These are phyloP conservation scores for Phyllosticta ampelicida DNA, from an alignment of 2,329 filamentous ascomycete species.

Conservation along the genomic window DNA sequence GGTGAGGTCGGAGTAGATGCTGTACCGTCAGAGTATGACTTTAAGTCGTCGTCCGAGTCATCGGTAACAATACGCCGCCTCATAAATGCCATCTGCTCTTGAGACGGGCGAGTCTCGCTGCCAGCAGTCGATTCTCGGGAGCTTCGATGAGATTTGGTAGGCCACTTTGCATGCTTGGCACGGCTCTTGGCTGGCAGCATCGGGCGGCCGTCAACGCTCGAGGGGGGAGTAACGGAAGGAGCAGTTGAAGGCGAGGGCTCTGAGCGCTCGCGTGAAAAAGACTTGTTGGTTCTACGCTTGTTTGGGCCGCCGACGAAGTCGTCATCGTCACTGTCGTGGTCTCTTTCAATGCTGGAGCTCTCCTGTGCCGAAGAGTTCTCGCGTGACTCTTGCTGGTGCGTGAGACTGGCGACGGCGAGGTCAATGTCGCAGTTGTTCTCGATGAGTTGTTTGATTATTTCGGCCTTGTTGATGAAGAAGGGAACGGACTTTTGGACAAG, in stretches of 20 bases:
- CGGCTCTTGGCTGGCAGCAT: conserved; percentile 4
- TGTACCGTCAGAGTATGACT: neutral
- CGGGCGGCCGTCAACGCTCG: neutral
- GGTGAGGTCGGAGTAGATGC: conserved; percentile 1
- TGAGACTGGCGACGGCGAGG: conserved; percentile 40
- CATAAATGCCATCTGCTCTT: neutral
- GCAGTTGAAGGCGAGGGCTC: neutral
- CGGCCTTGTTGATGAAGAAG: conserved; percentile 38
- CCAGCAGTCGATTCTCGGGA: neutral
- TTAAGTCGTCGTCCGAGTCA: conserved; percentile 3
- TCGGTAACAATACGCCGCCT: neutral
- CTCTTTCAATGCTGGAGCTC: conserved; percentile 40
- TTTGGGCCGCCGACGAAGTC: conserved; percentile 34
- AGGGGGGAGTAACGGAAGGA: neutral
- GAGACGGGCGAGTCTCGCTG: neutral
- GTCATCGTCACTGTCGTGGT: conserved; percentile 42
- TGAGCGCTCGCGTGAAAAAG: neutral
- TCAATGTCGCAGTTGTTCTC: conserved; percentile 45
- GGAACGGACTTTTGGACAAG: conserved; percentile 42
- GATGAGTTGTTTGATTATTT: conserved; percentile 43
- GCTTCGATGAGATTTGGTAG: neutral
- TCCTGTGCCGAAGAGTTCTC: conserved; percentile 35
- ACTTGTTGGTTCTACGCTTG: conserved; percentile 23
- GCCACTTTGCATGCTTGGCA: neutral
- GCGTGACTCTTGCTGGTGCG: conserved; percentile 34